Evolutionary conservation across 805 yeast species (phyloP).

Genomic region (Jamesozyma rosinii): DNA sequence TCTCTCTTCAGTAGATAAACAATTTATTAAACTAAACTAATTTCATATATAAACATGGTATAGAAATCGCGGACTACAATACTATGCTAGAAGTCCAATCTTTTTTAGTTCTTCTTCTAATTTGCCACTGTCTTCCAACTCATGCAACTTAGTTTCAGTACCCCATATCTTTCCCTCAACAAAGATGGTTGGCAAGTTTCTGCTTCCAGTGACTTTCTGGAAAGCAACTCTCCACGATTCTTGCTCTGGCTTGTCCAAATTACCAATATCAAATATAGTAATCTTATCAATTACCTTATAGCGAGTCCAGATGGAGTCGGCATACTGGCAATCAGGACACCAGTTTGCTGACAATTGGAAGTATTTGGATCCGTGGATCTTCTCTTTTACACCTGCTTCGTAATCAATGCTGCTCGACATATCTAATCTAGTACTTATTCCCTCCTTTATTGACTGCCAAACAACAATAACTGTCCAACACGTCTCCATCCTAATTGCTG

Average conservation of each 20-base stretch:
- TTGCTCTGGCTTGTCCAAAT: conserved; percentile 19
- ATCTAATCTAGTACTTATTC: neutral
- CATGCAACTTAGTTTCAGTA: conserved; percentile 27
- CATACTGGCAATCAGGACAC: conserved; percentile 74
- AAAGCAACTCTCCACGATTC: conserved; percentile 29
- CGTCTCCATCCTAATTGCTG: too few species aligned
- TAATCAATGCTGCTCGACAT: neutral
- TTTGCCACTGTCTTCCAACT: conserved; percentile 20
- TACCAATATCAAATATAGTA: conserved; percentile 41
- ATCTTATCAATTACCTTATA: conserved; percentile 43
- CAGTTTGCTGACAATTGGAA: conserved; percentile 61
- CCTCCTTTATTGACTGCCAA: neutral
- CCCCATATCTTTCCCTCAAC: conserved; percentile 30
- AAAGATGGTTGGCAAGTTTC: conserved; percentile 30
- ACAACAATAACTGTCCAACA: neutral
- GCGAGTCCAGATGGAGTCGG: conserved; percentile 45
- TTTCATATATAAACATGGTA: too few species aligned
- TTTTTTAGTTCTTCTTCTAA: conserved; percentile 21
- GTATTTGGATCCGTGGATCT: conserved; percentile 39
- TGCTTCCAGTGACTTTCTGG: conserved; percentile 23
- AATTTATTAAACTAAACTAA: too few species aligned
- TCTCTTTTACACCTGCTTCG: conserved; percentile 35
- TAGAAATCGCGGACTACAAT: too few species aligned
- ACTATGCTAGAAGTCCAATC: conserved; percentile 16
- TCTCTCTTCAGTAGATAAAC: too few species aligned